Evolutionary conservation across 2,329 filamentous ascomycete species (phyloP), one percentile per base, ranked within the genome.

Genomic region (Zymoseptoria brevis): DNA sequence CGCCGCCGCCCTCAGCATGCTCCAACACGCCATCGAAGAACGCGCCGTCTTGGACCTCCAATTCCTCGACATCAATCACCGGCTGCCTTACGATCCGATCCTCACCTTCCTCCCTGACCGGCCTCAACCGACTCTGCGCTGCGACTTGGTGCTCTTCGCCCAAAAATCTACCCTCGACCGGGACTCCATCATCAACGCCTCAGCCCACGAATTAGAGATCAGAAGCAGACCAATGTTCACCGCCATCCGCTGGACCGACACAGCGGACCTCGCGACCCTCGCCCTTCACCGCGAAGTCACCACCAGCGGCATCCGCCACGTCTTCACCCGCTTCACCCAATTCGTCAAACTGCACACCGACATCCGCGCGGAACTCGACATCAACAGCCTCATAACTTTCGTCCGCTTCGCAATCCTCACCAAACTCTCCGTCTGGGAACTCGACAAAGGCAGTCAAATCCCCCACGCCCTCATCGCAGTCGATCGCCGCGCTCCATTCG

Each of bases 21-120:
- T 55, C 19, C n/a, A 29, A 11, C 35, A 55, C 22, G 30, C 30
- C 19, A 55, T 55, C 54, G 54, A 55, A 41, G 54, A 55, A 41
- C 30, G 54, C 19, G 19, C 19, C 5, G 16, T 55, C 4, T 19
- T 24, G 22, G 54, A 55, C 9, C 22, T 55, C 19, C 54, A 55
- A 41, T 55, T 55, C 45, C 54, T 50, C 19, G 54, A 55, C 35
- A 45, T 45, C 11, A 45, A 45, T 11, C 2, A 16, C 11, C 35
- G 35, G 5, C 35, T 45, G 16, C 35, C 35, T 11, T 45, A n/a
- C 35, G 16, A 7, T 2, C 35, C 35, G 13, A 45, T 45, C 13
- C 35, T 45, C 13, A 16, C 35, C 35, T 11, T 45, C 4, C 35
- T 45, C 13, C 35, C 35, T 16, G 16, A 45, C 35, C 11, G 35